Evolutionary conservation across 2,329 filamentous ascomycete genomes (phyloP).

Genomic region (Talaromyces piceae): DNA sequence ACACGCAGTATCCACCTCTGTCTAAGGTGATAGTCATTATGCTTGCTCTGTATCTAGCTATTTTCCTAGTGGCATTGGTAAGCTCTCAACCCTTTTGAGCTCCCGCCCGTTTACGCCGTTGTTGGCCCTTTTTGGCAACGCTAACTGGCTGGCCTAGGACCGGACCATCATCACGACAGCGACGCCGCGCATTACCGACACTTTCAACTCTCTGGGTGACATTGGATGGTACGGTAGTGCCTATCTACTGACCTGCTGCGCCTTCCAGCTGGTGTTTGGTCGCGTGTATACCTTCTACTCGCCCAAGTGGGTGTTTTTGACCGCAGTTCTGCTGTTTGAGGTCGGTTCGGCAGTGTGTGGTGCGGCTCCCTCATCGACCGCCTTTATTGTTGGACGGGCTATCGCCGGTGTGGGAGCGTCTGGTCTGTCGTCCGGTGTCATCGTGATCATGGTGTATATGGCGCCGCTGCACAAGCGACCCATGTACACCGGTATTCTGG

Average conservation of each 20-base stretch:
- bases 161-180: slow-evolving; percentile 5
- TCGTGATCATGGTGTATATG: neutral
- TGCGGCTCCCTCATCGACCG: slow-evolving; percentile 21
- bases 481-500: slow-evolving; percentile 19
- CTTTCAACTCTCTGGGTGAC: slow-evolving; percentile 31
- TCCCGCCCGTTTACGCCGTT: no score
- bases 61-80: neutral
- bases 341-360: slow-evolving; percentile 39
- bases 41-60: neutral
- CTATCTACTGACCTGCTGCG: slow-evolving; percentile 38
- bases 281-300: slow-evolving; percentile 42
- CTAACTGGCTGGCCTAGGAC: neutral
- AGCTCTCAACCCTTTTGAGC: neutral
- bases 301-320: slow-evolving; percentile 10
- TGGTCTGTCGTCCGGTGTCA: slow-evolving; percentile 10
- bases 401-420: slow-evolving; percentile 24
- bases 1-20: neutral
- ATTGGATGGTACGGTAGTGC: slow-evolving; percentile 31
- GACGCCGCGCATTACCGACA: slow-evolving; percentile 17
- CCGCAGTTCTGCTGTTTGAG: slow-evolving; percentile 30
- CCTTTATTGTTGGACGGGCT: slow-evolving; percentile 26
- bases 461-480: slow-evolving; percentile 1
- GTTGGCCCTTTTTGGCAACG: neutral
- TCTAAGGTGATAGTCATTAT: neutral
- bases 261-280: slow-evolving; percentile 27